These are phyloP conservation scores for Sutorius australiensis DNA, from an alignment of 768 basidiomycete genomes.

Conservation along the genomic window DNA sequence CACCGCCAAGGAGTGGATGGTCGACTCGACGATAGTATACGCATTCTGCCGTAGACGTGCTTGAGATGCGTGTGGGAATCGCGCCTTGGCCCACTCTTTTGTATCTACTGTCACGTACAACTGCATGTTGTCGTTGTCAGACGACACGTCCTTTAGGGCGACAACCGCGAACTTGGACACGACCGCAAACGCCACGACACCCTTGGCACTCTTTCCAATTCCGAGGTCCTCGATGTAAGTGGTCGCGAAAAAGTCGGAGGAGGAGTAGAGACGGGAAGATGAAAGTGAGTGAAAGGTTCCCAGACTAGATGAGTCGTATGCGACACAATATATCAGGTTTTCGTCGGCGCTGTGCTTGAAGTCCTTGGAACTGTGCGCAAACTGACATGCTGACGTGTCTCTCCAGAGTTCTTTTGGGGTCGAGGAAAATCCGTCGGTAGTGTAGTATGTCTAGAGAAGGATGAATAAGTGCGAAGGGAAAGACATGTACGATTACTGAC, in stretches of 20 bases:
- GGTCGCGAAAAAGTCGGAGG: constrained; percentile 75
- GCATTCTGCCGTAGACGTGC: constrained; percentile 83
- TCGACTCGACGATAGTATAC: constrained; percentile 94
- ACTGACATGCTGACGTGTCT: constrained; percentile 79
- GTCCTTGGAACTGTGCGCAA: constrained; percentile 81
- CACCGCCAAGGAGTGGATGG: constrained; percentile 88
- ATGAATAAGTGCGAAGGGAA: constrained; percentile 6
- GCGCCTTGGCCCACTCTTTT: constrained; percentile 79
- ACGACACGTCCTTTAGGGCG: constrained; percentile 69
- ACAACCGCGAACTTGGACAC: constrained; percentile 92
- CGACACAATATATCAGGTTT: constrained; percentile 87
- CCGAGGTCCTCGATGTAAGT: constrained; percentile 79
- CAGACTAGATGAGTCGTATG: constrained; percentile 59
- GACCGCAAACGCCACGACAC: constrained; percentile 90
- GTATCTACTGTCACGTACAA: constrained; percentile 87
- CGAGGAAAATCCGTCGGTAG: constrained; percentile 75
- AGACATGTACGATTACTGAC: constrained; percentile 32
- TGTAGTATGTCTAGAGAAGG: constrained; percentile 74
- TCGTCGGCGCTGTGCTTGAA: constrained; percentile 74
- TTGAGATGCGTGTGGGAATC: constrained; percentile 87
- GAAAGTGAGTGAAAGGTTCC: constrained; percentile 41
- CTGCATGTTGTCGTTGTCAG: constrained; percentile 61
- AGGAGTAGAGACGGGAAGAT: constrained; percentile 74
- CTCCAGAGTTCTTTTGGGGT: constrained; percentile 54
- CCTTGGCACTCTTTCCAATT: constrained; percentile 78